phyloP scores from a whole-genome alignment of 2,329 filamentous ascomycete species.

The Graphilbum fragrans region DNA sequence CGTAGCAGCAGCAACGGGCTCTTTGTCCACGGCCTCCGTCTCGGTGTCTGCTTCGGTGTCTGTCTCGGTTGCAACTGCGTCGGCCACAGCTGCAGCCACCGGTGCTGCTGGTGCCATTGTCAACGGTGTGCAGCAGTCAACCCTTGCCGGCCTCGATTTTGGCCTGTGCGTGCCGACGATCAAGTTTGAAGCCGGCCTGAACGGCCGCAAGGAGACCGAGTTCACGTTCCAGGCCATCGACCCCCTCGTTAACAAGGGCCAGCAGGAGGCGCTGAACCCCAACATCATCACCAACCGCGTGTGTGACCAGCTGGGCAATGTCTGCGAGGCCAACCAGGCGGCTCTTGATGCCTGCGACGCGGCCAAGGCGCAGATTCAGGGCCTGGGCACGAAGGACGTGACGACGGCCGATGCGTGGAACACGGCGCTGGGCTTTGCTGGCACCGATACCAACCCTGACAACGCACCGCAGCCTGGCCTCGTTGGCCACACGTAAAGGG shows the following conservation, averaged over 20 bases:
- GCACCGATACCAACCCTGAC: slow-evolving; percentile 24
- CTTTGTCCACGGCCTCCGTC: not conserved
- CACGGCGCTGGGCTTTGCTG: slow-evolving; percentile 24
- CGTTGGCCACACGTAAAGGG: slow-evolving; percentile 21
- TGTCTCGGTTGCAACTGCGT: not conserved
- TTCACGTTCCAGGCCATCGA: slow-evolving; percentile 59
- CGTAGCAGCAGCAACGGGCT: not conserved
- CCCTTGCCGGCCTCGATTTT: slow-evolving; percentile 27
- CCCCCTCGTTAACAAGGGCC: slow-evolving; percentile 45
- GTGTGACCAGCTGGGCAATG: slow-evolving; percentile 56
- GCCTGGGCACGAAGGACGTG: slow-evolving; percentile 21
- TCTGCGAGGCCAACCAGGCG: slow-evolving; percentile 49
- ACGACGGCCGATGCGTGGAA: slow-evolving; percentile 28
- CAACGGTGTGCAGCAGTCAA: slow-evolving; percentile 8
- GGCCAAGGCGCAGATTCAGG: slow-evolving; percentile 31
- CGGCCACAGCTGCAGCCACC: not conserved
- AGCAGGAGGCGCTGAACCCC: slow-evolving; percentile 58
- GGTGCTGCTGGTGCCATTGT: slow-evolving; percentile 8
- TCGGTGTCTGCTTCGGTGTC: not conserved
- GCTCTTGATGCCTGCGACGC: slow-evolving; percentile 39
- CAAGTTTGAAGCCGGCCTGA: slow-evolving; percentile 46
- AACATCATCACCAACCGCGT: slow-evolving; percentile 64
- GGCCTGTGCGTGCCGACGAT: slow-evolving; percentile 43
- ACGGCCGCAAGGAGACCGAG: slow-evolving; percentile 43
- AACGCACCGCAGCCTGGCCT: slow-evolving; percentile 23